Evolutionary conservation across 2,329 filamentous ascomycete species (phyloP), one percentile per base, ranked within the genome.

Genomic region (Fusarium hainanense): DNA sequence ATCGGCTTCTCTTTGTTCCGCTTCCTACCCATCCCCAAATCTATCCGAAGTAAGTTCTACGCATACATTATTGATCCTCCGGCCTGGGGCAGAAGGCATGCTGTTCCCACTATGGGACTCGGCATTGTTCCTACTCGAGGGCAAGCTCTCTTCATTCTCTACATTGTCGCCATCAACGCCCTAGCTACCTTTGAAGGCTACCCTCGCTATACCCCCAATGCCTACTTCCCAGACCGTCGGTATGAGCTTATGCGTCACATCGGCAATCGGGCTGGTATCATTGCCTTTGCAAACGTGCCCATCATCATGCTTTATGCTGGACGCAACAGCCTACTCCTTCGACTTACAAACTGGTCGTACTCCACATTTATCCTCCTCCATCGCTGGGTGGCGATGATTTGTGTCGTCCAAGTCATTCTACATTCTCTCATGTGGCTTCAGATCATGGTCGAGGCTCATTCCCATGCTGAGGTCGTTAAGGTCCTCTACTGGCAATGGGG

Each of bases 351-450:
- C 67, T 87, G 84, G 84, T 81, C 78, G 1, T 81, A 85, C 63
- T 79, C 80, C 0, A 87, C 85, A 0, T 86, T 79, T 54, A 63
- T 86, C 5, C 71, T 86, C 0, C 75, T 86, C 0, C 85, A 88
- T 64, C 79, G 84, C 13, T 86, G 83, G 83, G 74, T 84, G 2
- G 85, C 84, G 1, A 74, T 79, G 23, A 76, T 87, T 10, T 81
- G 78, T 27, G 79, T 80, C 2, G 46, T 86, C 0, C 79, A 88
- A 48, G 82, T 81, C 1, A 72, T 81, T 11, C 47, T 87, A 0
- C 86, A 88, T 74, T 82, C 80, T 1, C 74, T 82, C n/a, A 71
- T 84, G 18, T 79, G 77, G 37, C 76, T 85, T 0, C 68, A 76
- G 5, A 65, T 79, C 0, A 80, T 81, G 63, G 66, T 77, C 7